Base-by-base conservation (phyloP, 2,329 filamentous ascomycete species). In the Penicillium sp. region DNA sequence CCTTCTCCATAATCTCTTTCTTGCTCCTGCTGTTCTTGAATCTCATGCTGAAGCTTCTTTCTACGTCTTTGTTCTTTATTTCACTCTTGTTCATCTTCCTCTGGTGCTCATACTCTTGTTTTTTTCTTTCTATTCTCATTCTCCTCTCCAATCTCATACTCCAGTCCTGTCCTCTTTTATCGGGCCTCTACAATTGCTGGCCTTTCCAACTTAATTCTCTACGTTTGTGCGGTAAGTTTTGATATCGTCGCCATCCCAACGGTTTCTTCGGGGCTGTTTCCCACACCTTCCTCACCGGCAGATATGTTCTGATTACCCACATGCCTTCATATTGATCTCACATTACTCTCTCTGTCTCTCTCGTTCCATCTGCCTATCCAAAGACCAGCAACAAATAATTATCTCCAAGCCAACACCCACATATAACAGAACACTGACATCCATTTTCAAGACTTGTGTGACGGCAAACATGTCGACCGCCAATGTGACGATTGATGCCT, bases 401-500 rank as follows among this genome's bases (percentile, higher is more conserved):
- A 36, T 36, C 21, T 21, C 21, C 31, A 33, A 45, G 12, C 4
- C 29, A 21, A 45, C 13, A 21, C 7, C n/a, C 21, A 36, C 29
- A 36, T 15, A 27, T 31, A 45, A 21, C 39, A 19, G 17, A 21
- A 45, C 8, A 53, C 50, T 53, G 17, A 53, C 21, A 27, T 35
- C 21, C 12, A 36, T 6, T 36, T 8, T 41, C 25, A 23, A 17
- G 25, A 49, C 43, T 48, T n/a, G 25, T 23, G 15, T 35, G 27
- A 35, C 52, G 1, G 19, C 35, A 42, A 48, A 25, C 12, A 57
- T 68, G 62, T 19, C 57, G 27, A 41, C 49, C 21, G 2, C n/a
- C 21, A 6, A 19, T 38, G 21, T 25, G 7, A n/a, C 33, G 5
- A 47, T 60, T 9, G 55, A 73, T 49, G 65, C 63, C 54, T 75